These are phyloP conservation scores for Boletus coccyginus DNA, from an alignment of 768 basidiomycete genomes.

Conservation along the genomic window DNA sequence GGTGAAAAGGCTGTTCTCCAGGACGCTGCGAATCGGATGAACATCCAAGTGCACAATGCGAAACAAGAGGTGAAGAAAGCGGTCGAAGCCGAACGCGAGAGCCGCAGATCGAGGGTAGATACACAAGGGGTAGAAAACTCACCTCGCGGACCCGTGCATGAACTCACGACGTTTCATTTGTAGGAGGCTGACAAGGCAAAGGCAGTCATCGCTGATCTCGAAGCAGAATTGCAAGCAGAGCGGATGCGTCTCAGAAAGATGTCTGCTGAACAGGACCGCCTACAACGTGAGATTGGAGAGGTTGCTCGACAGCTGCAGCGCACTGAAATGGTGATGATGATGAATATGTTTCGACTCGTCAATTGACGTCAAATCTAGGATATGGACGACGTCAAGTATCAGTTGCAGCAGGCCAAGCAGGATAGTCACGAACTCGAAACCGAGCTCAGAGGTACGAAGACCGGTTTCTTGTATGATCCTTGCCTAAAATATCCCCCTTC, in stretches of 20 bases:
- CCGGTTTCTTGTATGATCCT: neutral
- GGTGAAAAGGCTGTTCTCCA: constrained; percentile 74
- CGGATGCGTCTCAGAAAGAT: constrained; percentile 62
- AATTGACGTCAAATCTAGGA: constrained; percentile 46
- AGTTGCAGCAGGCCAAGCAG: constrained; percentile 66
- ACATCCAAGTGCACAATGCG: constrained; percentile 53
- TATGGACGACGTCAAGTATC: constrained; percentile 71
- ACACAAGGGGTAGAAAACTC: constrained; percentile 50
- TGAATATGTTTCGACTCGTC: neutral
- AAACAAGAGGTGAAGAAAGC: constrained; percentile 57
- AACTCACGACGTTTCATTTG: neutral
- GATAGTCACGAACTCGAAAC: constrained; percentile 72
- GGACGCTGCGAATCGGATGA: constrained; percentile 65
- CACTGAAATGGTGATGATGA: constrained; percentile 58
- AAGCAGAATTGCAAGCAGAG: constrained; percentile 68
- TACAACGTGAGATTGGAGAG: constrained; percentile 63
- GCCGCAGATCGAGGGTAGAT: constrained; percentile 46
- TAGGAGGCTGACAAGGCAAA: constrained; percentile 75
- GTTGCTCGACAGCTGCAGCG: constrained; percentile 63
- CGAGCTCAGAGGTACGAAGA: constrained; percentile 64
- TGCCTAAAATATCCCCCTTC: neutral
- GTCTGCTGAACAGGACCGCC: constrained; percentile 58
- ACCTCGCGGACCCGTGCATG: neutral
- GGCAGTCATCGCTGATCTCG: constrained; percentile 62
- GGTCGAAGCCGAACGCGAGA: constrained; percentile 49